These are phyloP conservation scores for Pseudozyma flocculosa DNA, from an alignment of 1,284 basidiomycete genomes.

Conservation along the genomic window DNA sequence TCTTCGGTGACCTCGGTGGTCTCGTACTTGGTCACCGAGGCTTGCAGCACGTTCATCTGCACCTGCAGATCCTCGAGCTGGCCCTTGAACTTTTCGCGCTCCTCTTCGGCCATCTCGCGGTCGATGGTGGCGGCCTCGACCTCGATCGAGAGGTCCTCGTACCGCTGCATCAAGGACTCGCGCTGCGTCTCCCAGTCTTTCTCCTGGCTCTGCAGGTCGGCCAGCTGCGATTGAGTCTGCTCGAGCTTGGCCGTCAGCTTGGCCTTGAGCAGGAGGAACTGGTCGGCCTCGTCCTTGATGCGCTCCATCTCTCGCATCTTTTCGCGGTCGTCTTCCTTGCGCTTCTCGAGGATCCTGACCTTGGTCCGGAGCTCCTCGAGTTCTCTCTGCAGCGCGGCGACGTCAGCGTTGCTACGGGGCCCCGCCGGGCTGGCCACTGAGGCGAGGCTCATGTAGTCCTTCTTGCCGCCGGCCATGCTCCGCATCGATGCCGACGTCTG, in stretches of 20 bases:
- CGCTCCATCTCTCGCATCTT: slow-evolving; percentile 81
- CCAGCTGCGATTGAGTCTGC: slow-evolving; percentile 42
- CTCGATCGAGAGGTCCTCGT: slow-evolving; percentile 77
- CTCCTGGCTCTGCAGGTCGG: slow-evolving; percentile 44
- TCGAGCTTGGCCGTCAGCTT: slow-evolving; percentile 65
- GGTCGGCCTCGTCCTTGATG: slow-evolving; percentile 76
- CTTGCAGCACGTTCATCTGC: too few species aligned
- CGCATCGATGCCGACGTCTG: slow-evolving; percentile 5
- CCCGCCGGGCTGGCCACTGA: slow-evolving; percentile 8
- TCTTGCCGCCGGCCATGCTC: neutral
- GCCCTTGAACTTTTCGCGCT: slow-evolving; percentile 58
- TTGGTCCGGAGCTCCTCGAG: slow-evolving; percentile 74
- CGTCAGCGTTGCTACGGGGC: slow-evolving; percentile 22
- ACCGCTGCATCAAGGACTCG: slow-evolving; percentile 58
- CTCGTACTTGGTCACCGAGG: neutral
- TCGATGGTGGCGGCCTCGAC: slow-evolving; percentile 93
- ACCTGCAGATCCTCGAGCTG: too few species aligned
- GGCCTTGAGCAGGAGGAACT: slow-evolving; percentile 74
- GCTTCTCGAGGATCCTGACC: slow-evolving; percentile 78
- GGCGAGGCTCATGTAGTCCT: slow-evolving; percentile 39
- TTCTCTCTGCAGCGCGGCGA: slow-evolving; percentile 36
- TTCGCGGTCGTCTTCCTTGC: slow-evolving; percentile 80
- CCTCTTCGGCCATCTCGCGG: slow-evolving; percentile 95
- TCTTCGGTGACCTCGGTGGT: slow-evolving; percentile 9
- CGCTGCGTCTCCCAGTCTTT: slow-evolving; percentile 42